phyloP scores from a whole-genome alignment of 2,329 filamentous ascomycete genomes.

The Fusarium sp. region DNA sequence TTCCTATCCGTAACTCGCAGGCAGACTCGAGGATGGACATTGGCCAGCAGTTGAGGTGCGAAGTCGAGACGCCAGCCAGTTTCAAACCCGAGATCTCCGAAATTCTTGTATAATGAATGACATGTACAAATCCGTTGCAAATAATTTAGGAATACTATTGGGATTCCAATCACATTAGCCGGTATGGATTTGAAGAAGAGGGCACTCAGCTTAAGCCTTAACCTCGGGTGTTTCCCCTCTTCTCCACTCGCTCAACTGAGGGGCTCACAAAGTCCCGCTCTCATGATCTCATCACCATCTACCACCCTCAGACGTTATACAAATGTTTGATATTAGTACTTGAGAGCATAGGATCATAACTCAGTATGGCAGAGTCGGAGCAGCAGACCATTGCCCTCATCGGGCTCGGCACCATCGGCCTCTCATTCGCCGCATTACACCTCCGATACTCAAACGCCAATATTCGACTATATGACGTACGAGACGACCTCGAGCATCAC shows the following conservation, averaged over 20 bases:
- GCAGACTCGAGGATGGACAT: too few relatives aligned
- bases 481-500: conserved; percentile 27
- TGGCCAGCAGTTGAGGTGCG: too few relatives aligned
- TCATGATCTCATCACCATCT: background rate
- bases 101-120: too few relatives aligned
- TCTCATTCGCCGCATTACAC: conserved; percentile 31
- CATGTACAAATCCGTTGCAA: background rate
- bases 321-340: background rate
- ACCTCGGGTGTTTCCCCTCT: conserved; percentile 29
- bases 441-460: conserved; percentile 28
- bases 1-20: too few relatives aligned
- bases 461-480: conserved; percentile 24
- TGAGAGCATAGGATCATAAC: too few relatives aligned
- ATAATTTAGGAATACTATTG: background rate
- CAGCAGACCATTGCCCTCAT: conserved; percentile 33
- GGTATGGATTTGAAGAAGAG: background rate
- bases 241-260: conserved; percentile 5
- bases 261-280: background rate
- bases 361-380: background rate
- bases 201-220: background rate
- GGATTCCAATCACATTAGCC: background rate
- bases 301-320: background rate
- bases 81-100: too few relatives aligned
- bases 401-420: conserved; percentile 28
- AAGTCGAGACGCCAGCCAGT: too few relatives aligned